Percentiles rank a stretch among this genome's conserved stretches.
These are phyloP conservation scores for Tricholoma sp. DNA, from an alignment of 768 basidiomycete species.

Conservation along the genomic window DNA sequence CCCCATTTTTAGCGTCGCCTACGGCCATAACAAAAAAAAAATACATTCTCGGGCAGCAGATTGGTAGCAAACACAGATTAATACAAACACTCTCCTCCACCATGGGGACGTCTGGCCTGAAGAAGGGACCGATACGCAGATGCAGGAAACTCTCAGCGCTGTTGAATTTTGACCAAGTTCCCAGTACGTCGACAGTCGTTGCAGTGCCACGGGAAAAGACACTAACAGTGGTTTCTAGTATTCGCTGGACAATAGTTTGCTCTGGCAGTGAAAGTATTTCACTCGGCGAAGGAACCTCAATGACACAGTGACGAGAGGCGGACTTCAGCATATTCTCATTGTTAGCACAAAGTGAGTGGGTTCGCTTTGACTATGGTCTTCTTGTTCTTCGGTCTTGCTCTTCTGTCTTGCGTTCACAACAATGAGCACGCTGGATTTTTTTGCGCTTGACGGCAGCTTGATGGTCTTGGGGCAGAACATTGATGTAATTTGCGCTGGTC, in stretches of 20 bases:
- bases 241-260: background rate
- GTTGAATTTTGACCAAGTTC: background rate
- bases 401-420: background rate
- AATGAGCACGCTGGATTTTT: background rate
- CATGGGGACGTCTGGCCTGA: background rate
- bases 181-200: background rate
- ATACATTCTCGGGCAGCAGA: background rate
- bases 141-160: background rate
- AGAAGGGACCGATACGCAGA: background rate
- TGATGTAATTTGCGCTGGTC: background rate
- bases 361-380: background rate
- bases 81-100: background rate
- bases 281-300: background rate
- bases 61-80: background rate
- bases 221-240: background rate
- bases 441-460: background rate
- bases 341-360: background rate
- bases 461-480: background rate
- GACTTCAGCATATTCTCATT: background rate
- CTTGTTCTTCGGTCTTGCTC: background rate
- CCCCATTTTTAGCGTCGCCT: background rate
- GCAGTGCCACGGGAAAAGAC: background rate
- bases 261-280: background rate
- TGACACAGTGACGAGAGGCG: background rate
- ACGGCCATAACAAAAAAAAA: background rate